Evolutionary conservation across 768 basidiomycete species (phyloP), one percentile per base, ranked within the genome.

Genomic region (Lepiota venenata): DNA sequence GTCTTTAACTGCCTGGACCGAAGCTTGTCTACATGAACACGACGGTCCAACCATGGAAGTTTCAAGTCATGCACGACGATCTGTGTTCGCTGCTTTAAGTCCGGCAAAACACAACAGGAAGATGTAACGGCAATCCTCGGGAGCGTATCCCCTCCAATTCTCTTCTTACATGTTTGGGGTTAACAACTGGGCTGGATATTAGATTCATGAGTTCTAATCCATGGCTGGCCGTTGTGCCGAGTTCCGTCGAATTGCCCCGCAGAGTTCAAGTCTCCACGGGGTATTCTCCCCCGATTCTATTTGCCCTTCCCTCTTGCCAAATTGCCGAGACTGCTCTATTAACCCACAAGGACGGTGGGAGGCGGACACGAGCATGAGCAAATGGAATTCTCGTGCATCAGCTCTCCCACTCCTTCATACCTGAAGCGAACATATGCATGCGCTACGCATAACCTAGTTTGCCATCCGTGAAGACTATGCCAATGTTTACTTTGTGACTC

Each of bases 311-410:
- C 35, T 18, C 12, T 18, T 18, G 32, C 29, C 15, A 18, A 3
- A 39, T 21, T 15, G 6, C 18, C 25, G 36, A 25, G 10, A n/a
- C 40, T 20, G 22, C 39, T 47, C 45, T 21, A 41, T 54, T 47
- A 40, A 47, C 5, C 6, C 21, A 14, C 50, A 39, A 40, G 44
- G 32, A 47, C 52, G 27, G 11, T 12, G 45, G 35, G 35, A 46
- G 38, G 37, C 38, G 27, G 41, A 54, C 52, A 54, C 38, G 52
- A 54, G 38, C 52, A 27, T 14, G 15, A n/a, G 25, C 45, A 32
- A 47, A 32, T 38, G 10, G 36, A 47, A 29, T 47, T 38, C 52
- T 25, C 52, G n/a, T 54, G 43, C 22, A 52, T 38, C 42, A 38
- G 38, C 18, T n/a, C 50, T 51, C 10, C 32, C 32, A 25, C 25